These are phyloP conservation scores for Umbilicus rupestris DNA, from an alignment of 164 flowering plant genomes.

Conservation along the genomic window DNA sequence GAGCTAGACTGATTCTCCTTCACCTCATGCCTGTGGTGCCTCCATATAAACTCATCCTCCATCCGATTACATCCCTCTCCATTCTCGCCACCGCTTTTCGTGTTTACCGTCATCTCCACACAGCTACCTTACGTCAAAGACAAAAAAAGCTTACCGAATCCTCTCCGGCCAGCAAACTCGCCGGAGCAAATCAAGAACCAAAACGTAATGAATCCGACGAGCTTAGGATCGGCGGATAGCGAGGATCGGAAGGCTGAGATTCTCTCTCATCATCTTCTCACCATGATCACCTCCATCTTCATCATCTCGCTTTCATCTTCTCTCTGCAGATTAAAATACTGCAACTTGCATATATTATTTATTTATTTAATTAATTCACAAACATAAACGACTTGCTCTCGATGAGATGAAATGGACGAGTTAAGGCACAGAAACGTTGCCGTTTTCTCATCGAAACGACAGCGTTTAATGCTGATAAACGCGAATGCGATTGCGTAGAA, in stretches of 20 bases:
- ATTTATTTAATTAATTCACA: too few relatives aligned
- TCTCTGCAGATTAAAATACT: too few relatives aligned
- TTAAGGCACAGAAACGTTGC: too few relatives aligned
- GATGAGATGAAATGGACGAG: too few relatives aligned
- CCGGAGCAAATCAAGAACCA: background rate
- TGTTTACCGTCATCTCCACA: background rate
- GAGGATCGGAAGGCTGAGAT: background rate
- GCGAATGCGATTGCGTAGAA: too few relatives aligned
- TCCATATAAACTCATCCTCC: conserved; percentile 14
- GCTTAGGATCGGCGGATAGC: background rate
- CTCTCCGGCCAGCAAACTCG: too few relatives aligned
- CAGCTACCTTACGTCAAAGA: too few relatives aligned
- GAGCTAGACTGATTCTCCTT: conserved; percentile 17
- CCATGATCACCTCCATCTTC: background rate
- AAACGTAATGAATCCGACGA: background rate
- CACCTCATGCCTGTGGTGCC: conserved; percentile 15
- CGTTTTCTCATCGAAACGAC: too few relatives aligned
- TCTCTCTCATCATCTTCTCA: conserved; percentile 1
- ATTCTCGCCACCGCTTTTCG: background rate
- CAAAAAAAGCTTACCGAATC: too few relatives aligned
- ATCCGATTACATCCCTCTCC: conserved; percentile 10
- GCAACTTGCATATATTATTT: too few relatives aligned
- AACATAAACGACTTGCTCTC: too few relatives aligned
- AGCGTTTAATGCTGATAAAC: too few relatives aligned
- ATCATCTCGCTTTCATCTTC: background rate